Evolutionary conservation across 257 asterid species (phyloP).

Genomic region (Galeopsis tetrahit): DNA sequence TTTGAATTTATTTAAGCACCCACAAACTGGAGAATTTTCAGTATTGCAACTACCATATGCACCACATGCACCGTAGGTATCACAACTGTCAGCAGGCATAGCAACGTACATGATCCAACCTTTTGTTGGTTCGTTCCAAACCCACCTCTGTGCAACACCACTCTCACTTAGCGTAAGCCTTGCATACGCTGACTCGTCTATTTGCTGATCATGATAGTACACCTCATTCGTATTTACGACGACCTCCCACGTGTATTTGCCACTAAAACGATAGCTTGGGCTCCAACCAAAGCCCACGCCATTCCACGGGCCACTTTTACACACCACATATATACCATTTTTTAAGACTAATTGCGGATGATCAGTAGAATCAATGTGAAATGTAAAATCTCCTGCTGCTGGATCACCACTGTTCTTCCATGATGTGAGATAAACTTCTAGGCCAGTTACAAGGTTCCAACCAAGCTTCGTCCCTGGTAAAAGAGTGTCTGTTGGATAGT

Average conservation of each 20-base stretch:
- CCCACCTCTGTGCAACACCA: conserved; percentile 31
- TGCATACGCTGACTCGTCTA: neutral
- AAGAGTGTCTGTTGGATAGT: too few relatives aligned
- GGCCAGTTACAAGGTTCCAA: too few relatives aligned
- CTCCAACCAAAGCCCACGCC: conserved; percentile 42
- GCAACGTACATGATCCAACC: conserved; percentile 31
- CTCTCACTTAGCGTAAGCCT: neutral
- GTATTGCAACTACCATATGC: conserved; percentile 27
- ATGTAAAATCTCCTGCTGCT: conserved; percentile 40
- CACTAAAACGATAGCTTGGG: conserved; percentile 24
- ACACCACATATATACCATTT: conserved; percentile 13
- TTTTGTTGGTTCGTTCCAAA: conserved; percentile 34
- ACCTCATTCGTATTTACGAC: conserved; percentile 23
- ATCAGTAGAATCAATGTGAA: conserved; percentile 39
- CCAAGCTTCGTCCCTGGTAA: too few relatives aligned
- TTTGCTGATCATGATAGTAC: neutral
- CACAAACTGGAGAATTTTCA: neutral
- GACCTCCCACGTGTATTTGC: neutral
- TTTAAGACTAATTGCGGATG: conserved; percentile 40
- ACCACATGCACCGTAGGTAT: conserved; percentile 35
- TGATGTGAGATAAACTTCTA: conserved; percentile 38
- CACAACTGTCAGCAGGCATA: conserved; percentile 41
- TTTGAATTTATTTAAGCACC: conserved; percentile 7
- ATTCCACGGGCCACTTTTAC: conserved; percentile 48
- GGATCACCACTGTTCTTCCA: conserved; percentile 50